Percentiles rank a stretch among this genome's conserved stretches.
Conservation (phyloP, 495 filamentous ascomycete genomes). For the Filosporella fistucella region DNA sequence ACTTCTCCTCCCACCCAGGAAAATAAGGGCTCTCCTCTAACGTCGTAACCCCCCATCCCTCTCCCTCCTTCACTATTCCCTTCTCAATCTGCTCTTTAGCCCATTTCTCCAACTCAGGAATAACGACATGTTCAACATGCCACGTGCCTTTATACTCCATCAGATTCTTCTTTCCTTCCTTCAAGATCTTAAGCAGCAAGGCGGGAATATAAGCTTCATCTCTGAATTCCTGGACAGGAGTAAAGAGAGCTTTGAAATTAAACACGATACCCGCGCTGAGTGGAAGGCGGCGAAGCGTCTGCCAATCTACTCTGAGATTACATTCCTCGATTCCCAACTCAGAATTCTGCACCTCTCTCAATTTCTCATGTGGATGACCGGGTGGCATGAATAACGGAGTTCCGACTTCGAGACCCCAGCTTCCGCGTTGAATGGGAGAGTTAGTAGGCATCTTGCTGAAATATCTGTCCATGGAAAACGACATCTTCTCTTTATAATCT, state of each 20-base stretch:
- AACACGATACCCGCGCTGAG: constrained; percentile 73
- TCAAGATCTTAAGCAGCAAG: constrained; percentile 62
- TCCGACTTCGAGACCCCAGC: constrained; percentile 82
- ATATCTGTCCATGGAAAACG: constrained; percentile 84
- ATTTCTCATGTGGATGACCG: constrained; percentile 61
- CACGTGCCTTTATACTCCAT: constrained; percentile 86
- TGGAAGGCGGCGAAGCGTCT: constrained; percentile 80
- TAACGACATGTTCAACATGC: constrained; percentile 72
- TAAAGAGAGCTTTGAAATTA: constrained; percentile 92
- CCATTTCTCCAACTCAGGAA: constrained; percentile 66
- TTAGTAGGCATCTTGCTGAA: constrained; percentile 75
- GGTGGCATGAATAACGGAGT: constrained; percentile 75
- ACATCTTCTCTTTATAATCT: constrained; percentile 89
- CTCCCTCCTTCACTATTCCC: constrained; percentile 51
- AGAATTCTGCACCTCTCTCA: constrained; percentile 51
- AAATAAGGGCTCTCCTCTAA: constrained; percentile 80
- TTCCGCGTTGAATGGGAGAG: constrained; percentile 77
- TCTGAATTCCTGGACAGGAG: constrained; percentile 64
- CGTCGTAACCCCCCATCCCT: constrained; percentile 66
- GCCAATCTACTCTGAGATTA: constrained; percentile 85
- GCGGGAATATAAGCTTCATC: constrained; percentile 73
- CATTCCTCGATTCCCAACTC: constrained; percentile 54
- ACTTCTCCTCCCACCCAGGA: constrained; percentile 79
- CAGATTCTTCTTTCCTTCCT: constrained; percentile 66
- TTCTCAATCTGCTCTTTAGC: constrained; percentile 63